Evolutionary conservation across 805 yeast species (phyloP).

Genomic region (Myxozyma neglecta): DNA sequence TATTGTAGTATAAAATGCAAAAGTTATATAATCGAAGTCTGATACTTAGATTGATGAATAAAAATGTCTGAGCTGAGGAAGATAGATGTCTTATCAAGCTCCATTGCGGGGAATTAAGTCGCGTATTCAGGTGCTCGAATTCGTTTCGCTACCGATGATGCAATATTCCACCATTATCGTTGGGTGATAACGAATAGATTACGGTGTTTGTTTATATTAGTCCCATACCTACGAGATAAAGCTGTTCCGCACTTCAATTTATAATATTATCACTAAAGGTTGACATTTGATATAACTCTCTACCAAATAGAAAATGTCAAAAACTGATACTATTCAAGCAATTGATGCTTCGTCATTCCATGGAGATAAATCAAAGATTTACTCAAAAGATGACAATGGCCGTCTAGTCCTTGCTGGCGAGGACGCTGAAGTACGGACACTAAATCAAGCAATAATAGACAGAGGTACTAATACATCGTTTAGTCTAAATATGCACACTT

Average conservation of each 20-base stretch:
- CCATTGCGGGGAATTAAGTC: neutral
- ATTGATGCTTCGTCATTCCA: conserved; percentile 33
- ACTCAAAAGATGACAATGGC: conserved; percentile 11
- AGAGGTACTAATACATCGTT: neutral
- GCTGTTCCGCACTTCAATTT: neutral
- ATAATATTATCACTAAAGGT: neutral
- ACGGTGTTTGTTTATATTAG: neutral
- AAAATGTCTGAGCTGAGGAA: neutral
- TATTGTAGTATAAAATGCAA: neutral
- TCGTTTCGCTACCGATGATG: neutral
- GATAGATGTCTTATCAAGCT: neutral
- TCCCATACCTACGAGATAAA: too few species aligned
- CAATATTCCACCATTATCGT: conserved; percentile 4
- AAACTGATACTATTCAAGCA: conserved; percentile 23
- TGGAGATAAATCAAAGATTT: conserved; percentile 18
- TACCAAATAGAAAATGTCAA: neutral
- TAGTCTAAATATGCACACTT: conserved; percentile 37
- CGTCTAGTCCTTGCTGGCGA: conserved; percentile 23
- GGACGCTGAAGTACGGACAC: conserved; percentile 5
- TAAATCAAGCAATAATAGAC: too few species aligned
- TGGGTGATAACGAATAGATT: neutral
- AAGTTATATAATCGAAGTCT: too few species aligned
- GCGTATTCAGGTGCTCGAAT: neutral
- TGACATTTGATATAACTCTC: too few species aligned
- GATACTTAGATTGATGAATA: neutral